phyloP scores from a whole-genome alignment of 2,329 filamentous ascomycete species.

The Beauveria medogensis region DNA sequence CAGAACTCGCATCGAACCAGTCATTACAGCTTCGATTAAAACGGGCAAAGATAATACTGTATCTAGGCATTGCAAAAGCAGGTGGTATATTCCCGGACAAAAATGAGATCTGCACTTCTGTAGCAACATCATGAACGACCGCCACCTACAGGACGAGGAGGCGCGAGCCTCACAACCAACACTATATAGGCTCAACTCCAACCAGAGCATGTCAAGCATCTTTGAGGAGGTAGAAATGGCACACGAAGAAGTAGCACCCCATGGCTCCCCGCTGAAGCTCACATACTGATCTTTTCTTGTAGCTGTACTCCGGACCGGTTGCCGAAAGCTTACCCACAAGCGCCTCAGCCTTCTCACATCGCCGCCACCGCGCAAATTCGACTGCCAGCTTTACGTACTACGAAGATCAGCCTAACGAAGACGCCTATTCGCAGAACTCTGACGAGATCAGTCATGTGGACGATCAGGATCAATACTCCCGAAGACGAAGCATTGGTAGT shows the following conservation, averaged over 20 bases:
- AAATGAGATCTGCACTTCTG: background rate
- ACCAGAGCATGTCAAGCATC: conserved; percentile 69
- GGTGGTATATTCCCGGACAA: background rate
- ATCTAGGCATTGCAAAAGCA: background rate
- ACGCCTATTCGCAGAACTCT: conserved; percentile 30
- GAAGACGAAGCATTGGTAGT: conserved; percentile 24
- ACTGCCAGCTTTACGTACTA: conserved; percentile 86
- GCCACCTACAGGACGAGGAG: background rate
- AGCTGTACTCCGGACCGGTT: conserved; percentile 84
- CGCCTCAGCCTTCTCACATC: conserved; percentile 83
- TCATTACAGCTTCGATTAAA: background rate
- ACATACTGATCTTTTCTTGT: conserved; percentile 2
- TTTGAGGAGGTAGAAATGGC: conserved; percentile 98
- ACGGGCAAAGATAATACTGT: background rate
- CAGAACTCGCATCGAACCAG: background rate
- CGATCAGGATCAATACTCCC: conserved; percentile 11
- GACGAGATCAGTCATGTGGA: conserved; percentile 14
- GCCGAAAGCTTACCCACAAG: conserved; percentile 95
- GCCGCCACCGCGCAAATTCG: conserved; percentile 72
- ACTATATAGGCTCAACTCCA: conserved; percentile 60
- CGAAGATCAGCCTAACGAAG: conserved; percentile 57
- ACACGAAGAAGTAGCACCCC: conserved; percentile 66
- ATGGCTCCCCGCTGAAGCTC: background rate
- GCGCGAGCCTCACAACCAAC: conserved; percentile 12
- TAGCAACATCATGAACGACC: conserved; percentile 3